A percentile compares a stretch with the other conserved stretches of the same genome.
These are phyloP conservation scores for Chionographis japonica DNA, from an alignment of 106 monocot genomes.

Conservation along the genomic window DNA sequence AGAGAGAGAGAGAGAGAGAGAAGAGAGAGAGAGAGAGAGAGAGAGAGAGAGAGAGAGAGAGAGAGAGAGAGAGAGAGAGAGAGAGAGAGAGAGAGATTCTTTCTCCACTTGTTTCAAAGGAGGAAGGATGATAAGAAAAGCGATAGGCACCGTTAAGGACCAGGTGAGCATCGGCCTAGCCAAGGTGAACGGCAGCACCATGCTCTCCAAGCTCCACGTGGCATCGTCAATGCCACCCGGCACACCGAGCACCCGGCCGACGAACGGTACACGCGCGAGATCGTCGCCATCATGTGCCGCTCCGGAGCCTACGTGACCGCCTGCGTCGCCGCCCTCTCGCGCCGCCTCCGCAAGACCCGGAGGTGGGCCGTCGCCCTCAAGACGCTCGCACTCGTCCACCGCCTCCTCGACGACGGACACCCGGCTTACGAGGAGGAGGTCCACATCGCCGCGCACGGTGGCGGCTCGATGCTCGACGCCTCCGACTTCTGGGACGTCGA, in stretches of 20 bases:
- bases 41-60: too few species aligned
- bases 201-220: slow-evolving; percentile 58
- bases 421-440: slow-evolving; percentile 77
- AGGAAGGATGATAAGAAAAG: slow-evolving; percentile 52
- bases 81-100: too few species aligned
- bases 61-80: too few species aligned
- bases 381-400: slow-evolving; percentile 73
- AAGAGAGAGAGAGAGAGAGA: too few species aligned
- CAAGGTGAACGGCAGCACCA: slow-evolving; percentile 57
- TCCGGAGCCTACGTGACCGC: slow-evolving; percentile 49
- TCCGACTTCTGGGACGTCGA: slow-evolving; percentile 74
- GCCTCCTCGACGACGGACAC: slow-evolving; percentile 72
- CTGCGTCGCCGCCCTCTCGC: slow-evolving; percentile 54
- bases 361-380: slow-evolving; percentile 89
- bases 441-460: slow-evolving; percentile 68
- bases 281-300: slow-evolving; percentile 66
- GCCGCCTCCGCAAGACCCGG: slow-evolving; percentile 60
- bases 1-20: too few species aligned
- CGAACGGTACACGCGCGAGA: slow-evolving; percentile 80
- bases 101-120: neutral
- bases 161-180: slow-evolving; percentile 82
- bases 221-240: slow-evolving; percentile 89
- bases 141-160: slow-evolving; percentile 85
- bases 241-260: slow-evolving; percentile 81
- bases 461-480: slow-evolving; percentile 75